Base-by-base conservation (phyloP, 1,284 basidiomycete genomes). In the Rhizopogon parksii region DNA sequence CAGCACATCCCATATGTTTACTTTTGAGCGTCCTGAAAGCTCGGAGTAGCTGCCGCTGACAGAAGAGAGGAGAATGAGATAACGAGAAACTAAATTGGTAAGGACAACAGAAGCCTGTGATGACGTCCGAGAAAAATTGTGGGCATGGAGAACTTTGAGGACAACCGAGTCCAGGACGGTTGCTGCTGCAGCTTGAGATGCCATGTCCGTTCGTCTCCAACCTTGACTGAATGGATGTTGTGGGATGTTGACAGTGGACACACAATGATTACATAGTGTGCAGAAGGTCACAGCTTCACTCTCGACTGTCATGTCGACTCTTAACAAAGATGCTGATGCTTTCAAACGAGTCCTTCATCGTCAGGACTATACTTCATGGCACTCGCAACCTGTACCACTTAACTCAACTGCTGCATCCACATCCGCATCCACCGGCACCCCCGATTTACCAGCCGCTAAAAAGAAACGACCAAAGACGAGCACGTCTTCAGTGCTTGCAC, bases 321-420 rank as follows among this genome's bases (percentile, higher is more conserved):
- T 87, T 36, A 76, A 76, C 12, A 74, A 80, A 65, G 86, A 88
- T 56, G 73, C 77, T 40, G 80, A 83, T 48, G 71, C 80, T 34
- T 87, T 88, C 74, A 86, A 85, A 62, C 74, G 71, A 3, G 71
- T 75, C 14, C 67, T 86, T 12, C 74, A 80, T 14, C 67, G 79
- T 52, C 83, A 83, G 64, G 80, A 87, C 59, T 84, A 78, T 55
- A 69, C 76, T 1, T 84, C 85, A 57, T 88, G 85, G 86, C 85
- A 86, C 59, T 80, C 82, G 0, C 76, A 82, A 56, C 77, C 78
- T 9, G 64, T 72, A 21, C 69, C 71, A 35, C 55, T 60, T 14
- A 64, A 59, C 53, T 15, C 57, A 51, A 49, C 52, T 52, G 21
- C 30, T 34, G 17, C 30, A 19, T 17, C 40, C n/a, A 27, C 27